Evolutionary conservation across 371 early-diverging fungal genomes (phyloP).

Genomic region (Blastocladiella emersonii): DNA sequence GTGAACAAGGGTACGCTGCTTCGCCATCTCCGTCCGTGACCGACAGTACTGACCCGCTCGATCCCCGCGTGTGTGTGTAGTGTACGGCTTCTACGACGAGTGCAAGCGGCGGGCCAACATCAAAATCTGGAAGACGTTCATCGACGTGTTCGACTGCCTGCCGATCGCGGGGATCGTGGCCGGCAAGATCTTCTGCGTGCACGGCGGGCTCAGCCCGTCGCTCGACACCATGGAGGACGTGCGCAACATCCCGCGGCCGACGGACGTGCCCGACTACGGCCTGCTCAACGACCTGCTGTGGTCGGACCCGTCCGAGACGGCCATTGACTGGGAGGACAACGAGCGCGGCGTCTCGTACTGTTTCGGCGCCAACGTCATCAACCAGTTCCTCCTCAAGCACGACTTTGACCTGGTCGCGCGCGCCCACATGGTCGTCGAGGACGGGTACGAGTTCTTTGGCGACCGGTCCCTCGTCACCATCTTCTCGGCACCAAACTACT

Average conservation of each 20-base stretch:
- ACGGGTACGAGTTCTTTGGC: slow-evolving; percentile 97
- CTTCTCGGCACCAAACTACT: slow-evolving; percentile 97
- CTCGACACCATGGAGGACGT: slow-evolving; percentile 87
- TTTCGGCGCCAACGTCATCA: slow-evolving; percentile 82
- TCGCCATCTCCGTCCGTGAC: too few species aligned
- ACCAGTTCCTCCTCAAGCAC: slow-evolving; percentile 74
- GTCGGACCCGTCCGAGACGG: slow-evolving; percentile 72
- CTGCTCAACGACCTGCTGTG: slow-evolving; percentile 78
- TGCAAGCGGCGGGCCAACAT: slow-evolving; percentile 90
- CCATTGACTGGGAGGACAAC: slow-evolving; percentile 89
- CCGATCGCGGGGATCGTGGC: slow-evolving; percentile 95
- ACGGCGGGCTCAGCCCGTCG: slow-evolving; percentile 93
- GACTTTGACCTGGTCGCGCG: slow-evolving; percentile 90
- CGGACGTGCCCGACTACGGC: slow-evolving; percentile 95
- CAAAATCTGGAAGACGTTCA: slow-evolving; percentile 95
- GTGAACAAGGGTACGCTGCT: slow-evolving; percentile 51
- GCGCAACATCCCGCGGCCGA: slow-evolving; percentile 75
- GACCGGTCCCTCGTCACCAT: slow-evolving; percentile 87
- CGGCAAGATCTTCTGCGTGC: slow-evolving; percentile 91
- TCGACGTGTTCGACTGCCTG: slow-evolving; percentile 94
- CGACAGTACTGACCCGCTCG: too few species aligned
- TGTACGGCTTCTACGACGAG: slow-evolving; percentile 99
- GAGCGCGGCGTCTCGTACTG: slow-evolving; percentile 96
- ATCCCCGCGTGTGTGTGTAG: too few species aligned
- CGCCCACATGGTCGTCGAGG: slow-evolving; percentile 98